Conservation (phyloP, 1,284 basidiomycete species). For the Malassezia vespertilionis region DNA sequence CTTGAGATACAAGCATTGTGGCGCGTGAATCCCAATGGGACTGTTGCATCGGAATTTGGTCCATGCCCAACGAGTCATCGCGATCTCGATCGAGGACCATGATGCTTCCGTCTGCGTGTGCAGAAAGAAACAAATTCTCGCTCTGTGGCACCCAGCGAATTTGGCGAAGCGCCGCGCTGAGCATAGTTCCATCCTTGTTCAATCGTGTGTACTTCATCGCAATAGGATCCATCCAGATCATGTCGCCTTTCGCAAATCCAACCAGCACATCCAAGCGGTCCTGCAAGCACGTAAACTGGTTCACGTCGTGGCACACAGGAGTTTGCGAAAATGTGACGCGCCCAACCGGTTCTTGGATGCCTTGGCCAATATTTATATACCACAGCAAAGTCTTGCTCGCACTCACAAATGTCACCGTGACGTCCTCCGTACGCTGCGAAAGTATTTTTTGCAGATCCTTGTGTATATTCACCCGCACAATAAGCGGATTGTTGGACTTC, state of each 20-base stretch:
- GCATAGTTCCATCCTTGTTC: constrained; percentile 79
- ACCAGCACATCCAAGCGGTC: constrained; percentile 79
- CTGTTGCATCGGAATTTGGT: neutral
- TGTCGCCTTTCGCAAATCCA: constrained; percentile 81
- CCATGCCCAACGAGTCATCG: constrained; percentile 57
- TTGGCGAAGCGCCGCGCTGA: constrained; percentile 66
- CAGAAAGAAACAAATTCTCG: constrained; percentile 70
- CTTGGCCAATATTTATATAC: constrained; percentile 25
- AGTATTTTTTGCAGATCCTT: constrained; percentile 66
- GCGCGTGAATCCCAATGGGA: neutral
- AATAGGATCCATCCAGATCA: constrained; percentile 67
- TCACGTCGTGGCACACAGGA: constrained; percentile 72
- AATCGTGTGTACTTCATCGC: constrained; percentile 72
- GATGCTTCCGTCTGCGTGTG: constrained; percentile 77
- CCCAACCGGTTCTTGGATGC: constrained; percentile 55
- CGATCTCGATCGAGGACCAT: constrained; percentile 78
- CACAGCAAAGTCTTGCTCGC: constrained; percentile 35
- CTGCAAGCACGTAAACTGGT: constrained; percentile 62
- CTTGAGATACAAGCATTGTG: neutral
- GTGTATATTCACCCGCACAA: constrained; percentile 66
- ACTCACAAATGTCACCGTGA: constrained; percentile 30
- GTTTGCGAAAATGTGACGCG: constrained; percentile 67
- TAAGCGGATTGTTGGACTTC: constrained; percentile 74
- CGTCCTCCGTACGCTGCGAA: constrained; percentile 57
- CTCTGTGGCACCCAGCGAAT: constrained; percentile 72